phyloP scores from a whole-genome alignment of 345 rosid species.

The Camelina sativa region DNA sequence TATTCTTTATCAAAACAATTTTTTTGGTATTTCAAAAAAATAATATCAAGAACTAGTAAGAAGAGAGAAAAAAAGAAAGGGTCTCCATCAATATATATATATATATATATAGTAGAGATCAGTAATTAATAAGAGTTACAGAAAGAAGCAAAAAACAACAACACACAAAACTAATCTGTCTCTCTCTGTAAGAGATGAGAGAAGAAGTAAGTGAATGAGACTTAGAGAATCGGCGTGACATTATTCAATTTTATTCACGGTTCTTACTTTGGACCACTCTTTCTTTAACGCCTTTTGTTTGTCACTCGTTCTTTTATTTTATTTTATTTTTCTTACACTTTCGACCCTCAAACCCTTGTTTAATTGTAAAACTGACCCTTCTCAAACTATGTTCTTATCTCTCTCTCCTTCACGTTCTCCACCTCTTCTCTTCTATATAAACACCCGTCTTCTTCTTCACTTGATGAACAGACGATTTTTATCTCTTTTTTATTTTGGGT shows the following conservation, averaged over 20 bases:
- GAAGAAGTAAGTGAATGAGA: constrained; percentile 40
- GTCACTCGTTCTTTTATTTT: constrained; percentile 37
- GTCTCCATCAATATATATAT: constrained; percentile 27
- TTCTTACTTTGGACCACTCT: constrained; percentile 49
- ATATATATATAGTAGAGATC: constrained; percentile 5
- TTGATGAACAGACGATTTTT: constrained; percentile 7
- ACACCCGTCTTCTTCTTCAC: constrained; percentile 32
- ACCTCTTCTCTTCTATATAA: constrained; percentile 39
- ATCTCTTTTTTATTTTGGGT: not conserved
- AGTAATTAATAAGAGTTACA: constrained; percentile 41
- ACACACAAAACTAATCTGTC: constrained; percentile 41
- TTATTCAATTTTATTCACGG: constrained; percentile 48
- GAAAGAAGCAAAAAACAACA: constrained; percentile 30
- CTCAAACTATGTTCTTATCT: constrained; percentile 6
- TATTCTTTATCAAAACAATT: not conserved
- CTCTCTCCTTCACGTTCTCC: constrained; percentile 17
- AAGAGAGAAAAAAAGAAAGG: constrained; percentile 14
- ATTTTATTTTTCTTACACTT: constrained; percentile 18
- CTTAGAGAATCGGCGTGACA: constrained; percentile 48
- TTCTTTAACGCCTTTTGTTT: constrained; percentile 48
- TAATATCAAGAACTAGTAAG: not conserved
- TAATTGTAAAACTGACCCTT: constrained; percentile 28
- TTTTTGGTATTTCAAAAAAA: not conserved
- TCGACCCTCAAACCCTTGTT: constrained; percentile 17
- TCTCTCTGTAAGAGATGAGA: constrained; percentile 36